Percentiles rank a stretch among this genome's conserved stretches.
Conservation (phyloP, 1,284 basidiomycete species). For the Sanguinoderma infundibulare region DNA sequence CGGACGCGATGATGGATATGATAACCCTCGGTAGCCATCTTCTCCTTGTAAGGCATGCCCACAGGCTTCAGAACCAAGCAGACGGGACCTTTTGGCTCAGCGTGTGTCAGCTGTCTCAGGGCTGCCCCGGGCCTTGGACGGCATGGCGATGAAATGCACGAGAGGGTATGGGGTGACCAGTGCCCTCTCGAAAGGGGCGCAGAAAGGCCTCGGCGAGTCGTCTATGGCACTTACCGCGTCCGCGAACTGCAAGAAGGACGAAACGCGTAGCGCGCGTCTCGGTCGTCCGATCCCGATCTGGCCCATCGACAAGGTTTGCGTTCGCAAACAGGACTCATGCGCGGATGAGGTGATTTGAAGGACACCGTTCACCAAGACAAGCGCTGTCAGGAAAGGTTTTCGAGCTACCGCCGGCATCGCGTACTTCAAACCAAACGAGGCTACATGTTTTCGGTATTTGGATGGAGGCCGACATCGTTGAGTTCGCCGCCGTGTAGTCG, state of each 20-base stretch:
- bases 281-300: conserved; percentile 5
- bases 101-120: conserved; percentile 19
- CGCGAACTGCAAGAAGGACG: background rate
- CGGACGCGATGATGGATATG: conserved; percentile 25
- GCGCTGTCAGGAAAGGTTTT: background rate
- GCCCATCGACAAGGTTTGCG: conserved; percentile 1
- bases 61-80: conserved; percentile 2
- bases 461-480: background rate
- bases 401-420: background rate
- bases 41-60: conserved; percentile 19
- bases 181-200: background rate
- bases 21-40: conserved; percentile 22
- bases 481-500: background rate
- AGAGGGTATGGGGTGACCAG: background rate
- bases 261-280: conserved; percentile 2
- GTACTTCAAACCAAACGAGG: background rate
- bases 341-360: background rate
- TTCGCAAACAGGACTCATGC: background rate
- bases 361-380: background rate
- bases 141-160: background rate
- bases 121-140: conserved; percentile 4
- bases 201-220: conserved; percentile 1
- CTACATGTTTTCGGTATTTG: background rate
- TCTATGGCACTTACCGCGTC: background rate
- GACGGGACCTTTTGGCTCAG: conserved; percentile 13